Conservation (phyloP, 495 filamentous ascomycete genomes). For the Podospora australis region DNA sequence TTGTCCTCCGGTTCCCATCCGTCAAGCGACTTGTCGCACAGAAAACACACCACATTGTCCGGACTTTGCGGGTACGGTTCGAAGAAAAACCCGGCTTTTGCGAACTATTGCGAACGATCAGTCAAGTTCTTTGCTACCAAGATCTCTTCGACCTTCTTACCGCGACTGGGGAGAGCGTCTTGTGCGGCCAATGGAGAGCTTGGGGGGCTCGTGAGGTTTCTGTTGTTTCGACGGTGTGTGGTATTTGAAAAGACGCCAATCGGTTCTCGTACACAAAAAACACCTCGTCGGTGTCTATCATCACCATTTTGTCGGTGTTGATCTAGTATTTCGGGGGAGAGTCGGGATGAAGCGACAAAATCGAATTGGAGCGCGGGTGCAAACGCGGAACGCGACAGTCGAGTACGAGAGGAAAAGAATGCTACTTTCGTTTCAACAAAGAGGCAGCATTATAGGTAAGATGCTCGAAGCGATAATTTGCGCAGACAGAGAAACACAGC, state of each 20-base stretch:
- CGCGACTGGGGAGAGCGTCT: conserved; percentile 55
- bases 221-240: conserved; percentile 42
- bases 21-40: conserved; percentile 70
- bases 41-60: conserved; percentile 87
- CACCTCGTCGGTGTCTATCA: conserved; percentile 24
- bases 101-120: conserved; percentile 52
- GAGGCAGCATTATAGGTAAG: background rate
- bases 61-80: conserved; percentile 63
- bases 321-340: background rate
- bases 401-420: background rate
- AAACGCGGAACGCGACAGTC: background rate
- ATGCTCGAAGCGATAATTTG: background rate
- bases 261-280: conserved; percentile 62
- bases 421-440: background rate
- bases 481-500: background rate
- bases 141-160: conserved; percentile 37
- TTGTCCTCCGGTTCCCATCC: conserved; percentile 86
- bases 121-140: background rate
- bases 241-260: conserved; percentile 62
- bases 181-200: conserved; percentile 69
- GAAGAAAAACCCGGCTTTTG: conserved; percentile 85
- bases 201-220: conserved; percentile 46
- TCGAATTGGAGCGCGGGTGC: background rate
- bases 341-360: background rate
- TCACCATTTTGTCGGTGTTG: conserved; percentile 12